Evolutionary conservation across 2,329 filamentous ascomycete genomes (phyloP).

Genomic region (Graphium sp.): DNA sequence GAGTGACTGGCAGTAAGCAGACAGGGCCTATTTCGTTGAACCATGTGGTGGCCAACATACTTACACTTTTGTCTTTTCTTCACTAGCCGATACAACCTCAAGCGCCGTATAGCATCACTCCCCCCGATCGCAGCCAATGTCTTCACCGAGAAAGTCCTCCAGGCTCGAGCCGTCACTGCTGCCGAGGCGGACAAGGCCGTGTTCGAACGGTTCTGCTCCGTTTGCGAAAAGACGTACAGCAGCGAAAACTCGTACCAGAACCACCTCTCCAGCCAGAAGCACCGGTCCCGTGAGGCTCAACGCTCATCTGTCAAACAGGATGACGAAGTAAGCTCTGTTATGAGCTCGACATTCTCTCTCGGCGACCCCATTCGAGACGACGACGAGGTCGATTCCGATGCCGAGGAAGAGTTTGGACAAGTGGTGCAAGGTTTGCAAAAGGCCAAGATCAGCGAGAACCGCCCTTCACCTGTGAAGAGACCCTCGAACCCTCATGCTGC

Average conservation of each 20-base stretch:
- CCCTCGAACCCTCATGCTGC: slow-evolving; percentile 32
- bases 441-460: slow-evolving; percentile 42
- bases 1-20: slow-evolving; percentile 88
- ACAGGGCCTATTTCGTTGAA: slow-evolving; percentile 2
- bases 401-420: slow-evolving; percentile 58
- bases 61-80: not conserved
- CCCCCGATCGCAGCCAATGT: slow-evolving; percentile 83
- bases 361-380: slow-evolving; percentile 53
- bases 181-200: slow-evolving; percentile 78
- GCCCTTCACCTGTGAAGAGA: slow-evolving; percentile 33
- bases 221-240: slow-evolving; percentile 85
- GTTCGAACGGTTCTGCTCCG: slow-evolving; percentile 68
- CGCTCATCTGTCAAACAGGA: slow-evolving; percentile 30
- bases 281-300: slow-evolving; percentile 31
- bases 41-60: too few relatives aligned
- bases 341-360: slow-evolving; percentile 83
- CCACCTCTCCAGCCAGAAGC: slow-evolving; percentile 80
- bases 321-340: slow-evolving; percentile 64
- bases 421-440: slow-evolving; percentile 66
- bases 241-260: slow-evolving; percentile 94
- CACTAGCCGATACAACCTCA: slow-evolving; percentile 78
- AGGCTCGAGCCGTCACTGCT: slow-evolving; percentile 69
- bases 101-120: slow-evolving; percentile 78
- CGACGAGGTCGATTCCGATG: slow-evolving; percentile 43
- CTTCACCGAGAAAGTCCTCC: slow-evolving; percentile 90